Base-by-base conservation (phyloP, 768 basidiomycete genomes). In the Hydnomerulius pinastri region DNA sequence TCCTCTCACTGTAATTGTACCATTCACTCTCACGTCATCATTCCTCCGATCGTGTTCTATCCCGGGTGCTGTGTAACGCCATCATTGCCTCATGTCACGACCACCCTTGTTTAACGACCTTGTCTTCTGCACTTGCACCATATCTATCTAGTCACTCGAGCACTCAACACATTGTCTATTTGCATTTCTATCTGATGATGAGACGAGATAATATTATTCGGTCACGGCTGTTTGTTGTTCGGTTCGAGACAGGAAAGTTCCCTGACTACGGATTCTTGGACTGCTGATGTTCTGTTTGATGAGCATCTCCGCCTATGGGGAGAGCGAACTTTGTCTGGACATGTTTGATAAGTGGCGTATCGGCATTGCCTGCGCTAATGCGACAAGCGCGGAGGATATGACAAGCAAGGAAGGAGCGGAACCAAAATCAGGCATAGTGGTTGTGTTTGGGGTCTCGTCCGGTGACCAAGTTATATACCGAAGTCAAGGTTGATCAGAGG, bases 381-480 rank as follows among this genome's bases (percentile, higher is more conserved):
- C 66, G 66, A 70, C 68, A 62, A 54, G 68, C 63, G 64, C 68
- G 66, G 66, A 68, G 42, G 57, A 56, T 47, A 23, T 41, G 46
- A 33, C 55, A 48, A 48, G 47, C 48, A 25, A 24, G 8, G 5
- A 8, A 15, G 15, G 24, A 48, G 37, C 57, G 29, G 56, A 52
- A 9, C 63, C 63, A 42, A 33, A 56, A 55, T 17, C 18, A 67
- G 67, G 42, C 57, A 67, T 61, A 65, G 53, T 65, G 43, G 21
- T 23, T 12, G 29, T 33, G 21, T 25, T 37, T 18, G 50, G 61
- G 63, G 50, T 24, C 56, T 36, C 4, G 4, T 4, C 20, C 61
- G 68, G 68, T 2, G 0, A 35, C 24, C 17, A 5, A 9, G n/a
- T 0, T 13, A 7, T 6, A 58, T 13, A 5, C 66, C 56, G 56